Conservation (phyloP, 805 yeast genomes). For the Suhomyces tanzawaensis region DNA sequence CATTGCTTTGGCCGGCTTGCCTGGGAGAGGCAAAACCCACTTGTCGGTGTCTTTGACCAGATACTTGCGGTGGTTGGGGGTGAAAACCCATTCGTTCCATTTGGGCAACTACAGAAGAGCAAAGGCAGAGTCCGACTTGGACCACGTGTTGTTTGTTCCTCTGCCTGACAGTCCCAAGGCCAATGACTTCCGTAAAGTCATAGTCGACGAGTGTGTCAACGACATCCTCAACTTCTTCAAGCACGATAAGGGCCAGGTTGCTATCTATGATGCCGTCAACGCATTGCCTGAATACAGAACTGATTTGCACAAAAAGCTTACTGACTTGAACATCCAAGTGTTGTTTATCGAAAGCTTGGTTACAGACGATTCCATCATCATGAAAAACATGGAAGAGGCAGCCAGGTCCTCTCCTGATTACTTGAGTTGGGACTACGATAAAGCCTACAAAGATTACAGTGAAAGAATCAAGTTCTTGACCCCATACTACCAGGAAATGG, state of each 20-base stretch:
- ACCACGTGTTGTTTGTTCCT: constrained; percentile 69
- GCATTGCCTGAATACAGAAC: constrained; percentile 69
- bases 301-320: constrained; percentile 54
- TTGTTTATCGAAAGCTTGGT: constrained; percentile 86
- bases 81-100: constrained; percentile 86
- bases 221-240: constrained; percentile 73
- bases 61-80: constrained; percentile 94
- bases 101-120: constrained; percentile 85
- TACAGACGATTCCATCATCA: constrained; percentile 66
- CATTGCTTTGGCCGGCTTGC: constrained; percentile 85
- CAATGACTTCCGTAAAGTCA: constrained; percentile 50
- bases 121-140: constrained; percentile 47
- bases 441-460: constrained; percentile 75
- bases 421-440: constrained; percentile 64
- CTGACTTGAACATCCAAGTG: constrained; percentile 62
- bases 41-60: constrained; percentile 88
- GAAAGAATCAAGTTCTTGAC: constrained; percentile 67
- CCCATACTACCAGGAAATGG: constrained; percentile 71
- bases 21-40: constrained; percentile 95
- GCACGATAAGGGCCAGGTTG: constrained; percentile 85
- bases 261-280: constrained; percentile 93
- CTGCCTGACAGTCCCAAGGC: constrained; percentile 47
- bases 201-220: constrained; percentile 59
- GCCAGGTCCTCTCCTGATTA: constrained; percentile 90
- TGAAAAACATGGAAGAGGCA: constrained; percentile 70